Percentiles rank a stretch among this genome's conserved stretches.
Evolutionary conservation across 2,329 filamentous ascomycete genomes (phyloP).

Genomic region (Trichoderma sp.): DNA sequence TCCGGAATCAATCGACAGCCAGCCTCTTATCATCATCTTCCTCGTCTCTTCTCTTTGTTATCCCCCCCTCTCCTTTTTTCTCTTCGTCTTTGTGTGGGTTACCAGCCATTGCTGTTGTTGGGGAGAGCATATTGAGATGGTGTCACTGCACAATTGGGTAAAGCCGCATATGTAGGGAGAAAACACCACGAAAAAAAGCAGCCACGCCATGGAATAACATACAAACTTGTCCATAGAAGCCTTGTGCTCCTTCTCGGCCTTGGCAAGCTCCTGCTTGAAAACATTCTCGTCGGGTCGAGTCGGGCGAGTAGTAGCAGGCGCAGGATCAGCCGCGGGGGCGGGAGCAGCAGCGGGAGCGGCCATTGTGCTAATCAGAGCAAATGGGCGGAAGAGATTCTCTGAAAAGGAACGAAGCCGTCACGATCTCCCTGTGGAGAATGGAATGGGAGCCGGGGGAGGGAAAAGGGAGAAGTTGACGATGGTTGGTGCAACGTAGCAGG

Average conservation of each 20-base stretch:
- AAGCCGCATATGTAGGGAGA: background rate
- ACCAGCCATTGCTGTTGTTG: background rate
- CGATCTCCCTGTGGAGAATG: slow-evolving; percentile 20
- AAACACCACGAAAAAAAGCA: background rate
- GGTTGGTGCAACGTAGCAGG: slow-evolving; percentile 7
- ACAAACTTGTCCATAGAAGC: slow-evolving; percentile 62
- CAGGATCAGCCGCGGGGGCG: slow-evolving; percentile 44
- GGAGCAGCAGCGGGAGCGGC: slow-evolving; percentile 46
- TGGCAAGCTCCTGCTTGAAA: slow-evolving; percentile 74
- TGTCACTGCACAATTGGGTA: background rate
- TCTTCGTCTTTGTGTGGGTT: background rate
- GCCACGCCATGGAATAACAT: slow-evolving; percentile 26
- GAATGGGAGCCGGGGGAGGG: background rate
- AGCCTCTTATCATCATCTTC: background rate
- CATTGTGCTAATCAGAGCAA: slow-evolving; percentile 35
- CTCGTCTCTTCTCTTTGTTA: background rate
- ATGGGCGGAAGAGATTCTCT: background rate
- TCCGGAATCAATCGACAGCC: background rate
- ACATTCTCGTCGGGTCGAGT: slow-evolving; percentile 82
- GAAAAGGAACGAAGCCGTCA: slow-evolving; percentile 19
- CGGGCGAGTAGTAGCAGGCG: slow-evolving; percentile 54
- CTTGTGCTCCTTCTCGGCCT: slow-evolving; percentile 84
- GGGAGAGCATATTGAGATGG: background rate
- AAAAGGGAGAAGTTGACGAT: background rate
- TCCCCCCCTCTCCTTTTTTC: background rate